Conservation (phyloP, 257 asterid species). For the Marsdenia floribunda region DNA sequence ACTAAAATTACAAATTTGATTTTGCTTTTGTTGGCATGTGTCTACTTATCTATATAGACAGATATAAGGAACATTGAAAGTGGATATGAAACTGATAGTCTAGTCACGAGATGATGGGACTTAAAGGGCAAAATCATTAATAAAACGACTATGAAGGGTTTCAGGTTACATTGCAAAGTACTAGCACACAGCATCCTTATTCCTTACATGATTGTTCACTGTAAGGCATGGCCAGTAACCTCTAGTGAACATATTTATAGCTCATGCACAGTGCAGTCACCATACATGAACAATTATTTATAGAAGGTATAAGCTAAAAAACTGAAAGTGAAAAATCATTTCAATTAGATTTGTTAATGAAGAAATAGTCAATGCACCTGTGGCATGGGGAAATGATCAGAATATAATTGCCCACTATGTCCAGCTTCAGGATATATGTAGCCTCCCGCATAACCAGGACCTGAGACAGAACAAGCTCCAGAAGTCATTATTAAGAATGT, state of each 20-base stretch:
- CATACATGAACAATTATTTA: not conserved
- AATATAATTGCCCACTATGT: constrained; percentile 34
- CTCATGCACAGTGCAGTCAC: not conserved
- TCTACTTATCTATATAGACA: not conserved
- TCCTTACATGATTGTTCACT: not conserved
- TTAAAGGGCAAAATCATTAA: not conserved
- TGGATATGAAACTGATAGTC: not conserved
- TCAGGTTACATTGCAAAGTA: not conserved
- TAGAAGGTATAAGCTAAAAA: not conserved
- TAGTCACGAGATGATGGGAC: not conserved
- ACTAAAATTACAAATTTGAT: too few species aligned
- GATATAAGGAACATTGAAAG: not conserved
- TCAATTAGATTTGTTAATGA: not conserved
- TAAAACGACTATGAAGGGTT: not conserved
- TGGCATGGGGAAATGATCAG: constrained; percentile 33
- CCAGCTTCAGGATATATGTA: constrained; percentile 35
- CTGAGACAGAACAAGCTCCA: constrained; percentile 26
- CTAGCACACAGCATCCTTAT: not conserved
- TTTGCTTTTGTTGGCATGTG: not conserved
- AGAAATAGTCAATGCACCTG: constrained; percentile 34
- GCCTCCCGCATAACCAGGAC: constrained; percentile 36
- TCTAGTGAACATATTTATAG: not conserved
- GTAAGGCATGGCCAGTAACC: not conserved
- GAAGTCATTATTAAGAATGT: constrained; percentile 4
- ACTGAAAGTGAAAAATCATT: not conserved